These are phyloP conservation scores for Capsicum chinense DNA, from an alignment of 257 asterid species.

Conservation along the genomic window DNA sequence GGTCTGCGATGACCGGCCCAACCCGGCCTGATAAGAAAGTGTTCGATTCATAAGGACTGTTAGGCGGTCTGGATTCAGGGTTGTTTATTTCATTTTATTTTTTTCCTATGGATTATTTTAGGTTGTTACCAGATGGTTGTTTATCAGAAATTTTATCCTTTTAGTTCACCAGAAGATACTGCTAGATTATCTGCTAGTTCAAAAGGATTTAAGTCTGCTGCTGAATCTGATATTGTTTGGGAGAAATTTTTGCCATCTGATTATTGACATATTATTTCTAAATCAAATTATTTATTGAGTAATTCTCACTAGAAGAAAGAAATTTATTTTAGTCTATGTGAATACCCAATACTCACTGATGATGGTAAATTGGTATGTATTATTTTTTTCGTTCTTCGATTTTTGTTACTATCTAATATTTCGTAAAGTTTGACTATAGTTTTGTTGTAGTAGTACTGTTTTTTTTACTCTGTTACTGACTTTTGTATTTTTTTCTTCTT, in stretches of 20 bases:
- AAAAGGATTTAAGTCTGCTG: constrained; percentile 35
- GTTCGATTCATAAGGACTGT: too few relatives aligned
- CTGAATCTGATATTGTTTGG: constrained; percentile 42
- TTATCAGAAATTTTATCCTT: constrained; percentile 33
- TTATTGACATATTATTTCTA: constrained; percentile 17
- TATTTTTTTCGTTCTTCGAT: not conserved
- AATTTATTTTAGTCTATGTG: not conserved
- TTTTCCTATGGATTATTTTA: not conserved
- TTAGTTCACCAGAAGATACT: constrained; percentile 38
- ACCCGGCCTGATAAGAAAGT: too few relatives aligned
- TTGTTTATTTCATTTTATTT: not conserved
- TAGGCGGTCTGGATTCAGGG: too few relatives aligned
- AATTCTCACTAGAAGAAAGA: not conserved
- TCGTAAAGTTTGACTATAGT: too few relatives aligned
- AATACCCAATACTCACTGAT: constrained; percentile 27
- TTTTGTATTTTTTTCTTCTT: too few relatives aligned
- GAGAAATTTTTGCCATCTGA: constrained; percentile 28
- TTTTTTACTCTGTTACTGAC: too few relatives aligned
- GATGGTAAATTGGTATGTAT: not conserved
- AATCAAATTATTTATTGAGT: not conserved
- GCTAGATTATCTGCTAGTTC: constrained; percentile 28
- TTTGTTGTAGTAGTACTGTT: too few relatives aligned
- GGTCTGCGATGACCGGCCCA: too few relatives aligned
- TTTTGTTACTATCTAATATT: too few relatives aligned
- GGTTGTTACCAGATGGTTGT: constrained; percentile 36